Base-by-base conservation (phyloP, 1,139 yeast species). In the Eremothecium gossypii region DNA sequence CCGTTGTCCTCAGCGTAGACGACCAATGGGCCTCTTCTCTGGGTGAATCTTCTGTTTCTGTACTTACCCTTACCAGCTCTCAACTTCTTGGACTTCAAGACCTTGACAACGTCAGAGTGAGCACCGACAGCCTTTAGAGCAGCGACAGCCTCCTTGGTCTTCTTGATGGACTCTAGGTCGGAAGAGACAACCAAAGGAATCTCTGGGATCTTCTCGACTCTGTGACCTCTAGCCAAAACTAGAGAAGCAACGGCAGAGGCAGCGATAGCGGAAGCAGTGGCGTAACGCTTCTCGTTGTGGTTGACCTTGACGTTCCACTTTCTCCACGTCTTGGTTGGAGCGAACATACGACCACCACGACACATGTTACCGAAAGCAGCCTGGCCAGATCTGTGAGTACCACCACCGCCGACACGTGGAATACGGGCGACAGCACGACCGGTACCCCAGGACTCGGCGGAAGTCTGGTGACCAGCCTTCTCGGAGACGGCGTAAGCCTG, bases 281-380 rank as follows among this genome's bases (percentile, higher is more conserved):
- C 99, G 74, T 89, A 91, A 77, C 97, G 91, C 83, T 89, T 91
- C 79, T 91, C 96, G 86, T 89, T 91, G 76, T 87, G 96, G 96
- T 91, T 91, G 66, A 91, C 96, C 83, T 87, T 91, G 70, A 91
- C 94, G 87, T 93, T 94, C 98, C 98, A 91, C 77, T 83, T 87
- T 84, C 98, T 87, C 98, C 98, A 91, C 74, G 95, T 87, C 83
- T 93, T 91, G 75, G 98, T 91, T 73, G 98, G 98, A 73, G 98
- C 96, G 69, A 91, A 91, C 97, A 91, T 91, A 78, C 98, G 95
- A 79, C 98, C 98, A 74, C 97, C 96, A 78, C 98, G 91, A 83
- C 98, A 91, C 98, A 91, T 91, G 93, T 91, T 91, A 82, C 98
- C 98, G 80, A 91, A 91, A 70, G 98, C 98, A 73, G 89, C 98